Conservation (phyloP, 352 stramenopile species). For the Achlya hypogyna region DNA sequence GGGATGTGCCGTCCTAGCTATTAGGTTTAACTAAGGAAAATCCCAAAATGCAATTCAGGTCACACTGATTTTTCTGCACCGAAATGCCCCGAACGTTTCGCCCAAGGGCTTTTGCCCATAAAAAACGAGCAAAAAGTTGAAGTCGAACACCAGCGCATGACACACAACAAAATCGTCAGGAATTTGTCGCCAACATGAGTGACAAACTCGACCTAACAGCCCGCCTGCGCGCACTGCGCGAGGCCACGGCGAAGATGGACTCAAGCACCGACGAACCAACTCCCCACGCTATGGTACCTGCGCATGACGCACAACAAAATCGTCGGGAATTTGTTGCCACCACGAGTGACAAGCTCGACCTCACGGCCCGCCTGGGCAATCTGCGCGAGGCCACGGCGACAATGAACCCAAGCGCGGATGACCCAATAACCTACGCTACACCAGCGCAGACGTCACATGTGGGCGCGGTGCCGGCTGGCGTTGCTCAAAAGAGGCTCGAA, state of each 20-base stretch:
- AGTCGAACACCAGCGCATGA: conserved; percentile 8
- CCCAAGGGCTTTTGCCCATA: neutral
- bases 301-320: neutral
- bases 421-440: neutral
- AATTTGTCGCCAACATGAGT: no score
- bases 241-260: no score
- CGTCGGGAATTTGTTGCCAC: neutral
- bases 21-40: no score
- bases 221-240: no score
- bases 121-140: neutral
- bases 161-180: no score
- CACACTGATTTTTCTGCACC: no score
- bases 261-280: no score
- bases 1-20: no score
- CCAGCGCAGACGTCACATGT: neutral
- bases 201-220: no score
- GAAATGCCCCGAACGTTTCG: no score
- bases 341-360: conserved; percentile 12
- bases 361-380: neutral
- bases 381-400: neutral
- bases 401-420: neutral
- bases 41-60: no score
- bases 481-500: conserved; percentile 7
- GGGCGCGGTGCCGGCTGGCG: neutral
- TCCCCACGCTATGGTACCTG: no score